phyloP scores from a whole-genome alignment of 768 basidiomycete species.

The Multifurca ochricompacta region DNA sequence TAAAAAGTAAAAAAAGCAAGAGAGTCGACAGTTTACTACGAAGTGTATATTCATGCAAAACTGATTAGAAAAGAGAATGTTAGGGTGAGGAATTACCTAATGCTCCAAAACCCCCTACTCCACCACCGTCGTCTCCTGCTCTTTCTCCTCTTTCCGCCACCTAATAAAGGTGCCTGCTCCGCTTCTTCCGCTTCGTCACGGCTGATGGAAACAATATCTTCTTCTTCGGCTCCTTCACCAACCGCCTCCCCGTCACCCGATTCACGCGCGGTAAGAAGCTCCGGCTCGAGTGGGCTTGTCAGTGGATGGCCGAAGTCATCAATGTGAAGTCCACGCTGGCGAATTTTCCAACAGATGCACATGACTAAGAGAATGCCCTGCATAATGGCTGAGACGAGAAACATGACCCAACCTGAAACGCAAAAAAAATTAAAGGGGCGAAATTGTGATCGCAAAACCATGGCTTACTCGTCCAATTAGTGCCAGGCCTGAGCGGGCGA shows the following conservation, averaged over 20 bases:
- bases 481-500: conserved; percentile 52
- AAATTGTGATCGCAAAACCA: neutral
- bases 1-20: neutral
- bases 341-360: conserved; percentile 79
- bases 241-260: conserved; percentile 18
- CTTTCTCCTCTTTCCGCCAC: conserved; percentile 6
- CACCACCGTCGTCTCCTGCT: conserved; percentile 4
- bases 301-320: conserved; percentile 83
- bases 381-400: conserved; percentile 74
- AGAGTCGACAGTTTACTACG: neutral
- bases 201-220: conserved; percentile 8
- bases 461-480: conserved; percentile 73
- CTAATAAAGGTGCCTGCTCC: conserved; percentile 4
- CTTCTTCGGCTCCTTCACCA: conserved; percentile 20
- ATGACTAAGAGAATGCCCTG: conserved; percentile 76
- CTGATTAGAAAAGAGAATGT: neutral
- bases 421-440: neutral
- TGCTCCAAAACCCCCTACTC: conserved; percentile 1
- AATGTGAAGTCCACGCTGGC: conserved; percentile 66
- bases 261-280: conserved; percentile 6
- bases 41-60: neutral
- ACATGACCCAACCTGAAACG: conserved; percentile 66
- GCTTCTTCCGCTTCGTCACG: conserved; percentile 13
- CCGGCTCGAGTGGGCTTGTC: conserved; percentile 16
- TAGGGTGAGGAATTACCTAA: neutral